Evolutionary conservation across 768 basidiomycete species (phyloP).

Genomic region (Rhodotorula babjevae): DNA sequence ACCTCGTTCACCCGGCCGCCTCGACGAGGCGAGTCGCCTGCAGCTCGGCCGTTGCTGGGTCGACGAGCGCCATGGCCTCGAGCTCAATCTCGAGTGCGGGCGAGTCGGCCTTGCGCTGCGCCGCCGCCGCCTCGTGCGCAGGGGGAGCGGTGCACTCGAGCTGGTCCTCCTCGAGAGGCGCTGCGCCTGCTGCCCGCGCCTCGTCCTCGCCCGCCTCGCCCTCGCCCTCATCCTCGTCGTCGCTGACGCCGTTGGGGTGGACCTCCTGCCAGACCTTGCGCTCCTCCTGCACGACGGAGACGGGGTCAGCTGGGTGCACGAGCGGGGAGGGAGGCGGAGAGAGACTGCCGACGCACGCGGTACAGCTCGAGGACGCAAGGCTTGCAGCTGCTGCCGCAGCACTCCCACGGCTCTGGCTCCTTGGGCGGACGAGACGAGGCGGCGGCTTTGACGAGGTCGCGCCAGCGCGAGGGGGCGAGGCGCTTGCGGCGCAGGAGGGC

Average conservation of each 20-base stretch:
- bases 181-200: background rate
- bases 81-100: slow-evolving; percentile 23
- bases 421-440: background rate
- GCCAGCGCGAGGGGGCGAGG: slow-evolving; percentile 16
- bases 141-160: background rate
- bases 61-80: slow-evolving; percentile 4
- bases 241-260: slow-evolving; percentile 42
- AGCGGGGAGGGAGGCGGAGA: slow-evolving; percentile 25
- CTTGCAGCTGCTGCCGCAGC: slow-evolving; percentile 26
- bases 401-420: slow-evolving; percentile 27
- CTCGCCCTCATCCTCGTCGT: background rate
- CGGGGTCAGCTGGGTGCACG: background rate
- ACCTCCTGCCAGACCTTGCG: background rate
- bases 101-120: background rate
- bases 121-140: background rate
- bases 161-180: background rate
- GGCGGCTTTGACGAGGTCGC: background rate
- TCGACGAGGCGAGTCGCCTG: background rate
- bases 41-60: background rate
- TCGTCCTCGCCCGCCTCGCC: background rate
- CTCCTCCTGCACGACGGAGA: background rate
- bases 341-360: background rate
- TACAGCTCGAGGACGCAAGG: slow-evolving; percentile 19
- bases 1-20: too few species aligned
- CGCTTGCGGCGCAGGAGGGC: background rate